Base-by-base conservation (phyloP, 208 protist species). In the Acanthamoeba lugdunensis region DNA sequence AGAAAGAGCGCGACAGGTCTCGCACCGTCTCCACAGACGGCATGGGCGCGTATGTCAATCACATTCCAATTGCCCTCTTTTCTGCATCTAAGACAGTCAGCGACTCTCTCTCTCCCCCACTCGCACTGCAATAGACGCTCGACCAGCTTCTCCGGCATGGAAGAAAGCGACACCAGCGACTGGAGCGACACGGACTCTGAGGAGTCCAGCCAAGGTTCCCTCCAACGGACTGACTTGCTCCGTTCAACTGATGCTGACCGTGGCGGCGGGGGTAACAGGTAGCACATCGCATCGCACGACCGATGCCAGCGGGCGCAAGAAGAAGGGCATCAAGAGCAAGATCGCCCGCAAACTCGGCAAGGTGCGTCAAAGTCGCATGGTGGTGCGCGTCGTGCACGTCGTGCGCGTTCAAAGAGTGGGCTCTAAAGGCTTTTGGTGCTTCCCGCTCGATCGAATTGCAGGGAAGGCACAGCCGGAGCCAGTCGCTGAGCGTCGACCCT, bases 301-400 rank as follows among this genome's bases (percentile, higher is more conserved):
- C 28, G 81, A 88, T 23, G 81, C 54, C 3, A n/a, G 61, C 54
- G 81, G 81, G 6, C 23, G 81, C n/a, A 88, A 88, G 81, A 88
- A 88, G 81, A 88, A 88, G 69, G 69, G 69, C 81, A 88, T 88
- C 50, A 88, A 88, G 81, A 61, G 41, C 81, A 88, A 65, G 33
- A 88, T 88, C 81, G 81, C 50, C 2, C 48, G 54, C 50, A 88
- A 45, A 37, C 81, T 56, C 23, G 54, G 81, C 81, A 88, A 88
- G 81, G 81, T 8, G 1, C 69, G 69, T 61, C 16, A 13, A 21
- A 13, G 54, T 21, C 18, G 9, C n/a, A n/a, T n/a, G n/a, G n/a
- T n/a, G n/a, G n/a, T n/a, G n/a, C n/a, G n/a, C n/a, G n/a, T n/a
- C n/a, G n/a, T n/a, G n/a, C n/a, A n/a, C n/a, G n/a, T n/a, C 52